phyloP scores from a whole-genome alignment of 345 rosid genomes.

The Syzygium jambos region DNA sequence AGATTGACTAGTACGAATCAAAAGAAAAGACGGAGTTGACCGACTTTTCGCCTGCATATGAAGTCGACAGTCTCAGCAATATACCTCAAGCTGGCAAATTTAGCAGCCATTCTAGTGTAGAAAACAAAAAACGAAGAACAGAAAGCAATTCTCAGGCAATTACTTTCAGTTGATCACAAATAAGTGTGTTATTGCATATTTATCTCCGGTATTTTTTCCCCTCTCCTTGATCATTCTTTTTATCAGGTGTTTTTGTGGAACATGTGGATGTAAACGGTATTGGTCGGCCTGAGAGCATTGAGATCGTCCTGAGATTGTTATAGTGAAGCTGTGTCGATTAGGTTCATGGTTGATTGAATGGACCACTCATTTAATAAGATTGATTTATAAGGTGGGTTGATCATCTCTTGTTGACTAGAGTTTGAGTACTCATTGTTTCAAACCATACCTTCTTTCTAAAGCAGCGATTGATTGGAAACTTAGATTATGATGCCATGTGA shows the following conservation, averaged over 20 bases:
- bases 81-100: neutral
- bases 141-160: neutral
- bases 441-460: neutral
- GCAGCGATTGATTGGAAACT: neutral
- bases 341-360: neutral
- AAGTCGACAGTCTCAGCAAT: neutral
- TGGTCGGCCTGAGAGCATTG: neutral
- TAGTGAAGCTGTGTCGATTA: neutral
- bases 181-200: neutral
- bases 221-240: neutral
- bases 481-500: neutral
- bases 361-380: neutral
- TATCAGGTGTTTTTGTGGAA: neutral
- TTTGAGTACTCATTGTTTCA: neutral
- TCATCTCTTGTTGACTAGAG: neutral
- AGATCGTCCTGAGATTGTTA: neutral
- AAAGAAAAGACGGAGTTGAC: neutral
- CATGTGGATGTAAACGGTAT: neutral
- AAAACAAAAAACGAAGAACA: neutral
- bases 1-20: neutral
- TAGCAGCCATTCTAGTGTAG: neutral
- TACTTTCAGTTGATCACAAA: neutral
- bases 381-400: neutral
- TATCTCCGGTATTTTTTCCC: neutral
- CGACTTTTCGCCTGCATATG: neutral